Base-by-base conservation (phyloP, 306 rosid species). In the Myrica gale region DNA sequence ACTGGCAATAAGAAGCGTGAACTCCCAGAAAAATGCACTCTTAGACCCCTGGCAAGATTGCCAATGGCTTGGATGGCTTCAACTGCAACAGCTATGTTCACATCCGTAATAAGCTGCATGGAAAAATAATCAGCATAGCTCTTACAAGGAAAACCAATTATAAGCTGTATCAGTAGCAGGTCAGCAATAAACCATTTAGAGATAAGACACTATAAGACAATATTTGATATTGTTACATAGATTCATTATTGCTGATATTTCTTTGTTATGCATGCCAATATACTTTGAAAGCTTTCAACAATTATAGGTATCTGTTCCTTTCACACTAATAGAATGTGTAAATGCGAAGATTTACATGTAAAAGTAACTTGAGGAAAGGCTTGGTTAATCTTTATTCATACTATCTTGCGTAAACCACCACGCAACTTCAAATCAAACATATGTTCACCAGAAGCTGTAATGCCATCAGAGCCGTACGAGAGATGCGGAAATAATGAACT, bases 31-130 rank as follows among this genome's bases (percentile, higher is more conserved):
- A 96, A 96, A 77, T 96, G 81, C 48, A 92, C 88, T 76, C 99
- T 87, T 75, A 96, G 83, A 58, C 99, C 99, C 74, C 89, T 84
- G 71, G 98, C 95, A 84, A 96, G 98, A 80, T 92, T 96, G 80
- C 99, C 97, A 80, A 96, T 76, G 78, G 99, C 99, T 91, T 92
- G 99, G 79, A 96, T 74, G 60, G 99, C 97, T 85, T 96, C 99
- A 86, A 96, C 98, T 68, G 99, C 98, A 81, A 96, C 99, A 71
- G 99, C 99, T 53, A 96, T 96, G 86, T 96, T 96, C 80, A 96
- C 99, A 79, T 96, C 99, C 32, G 99, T 90, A 81, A 96, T 86
- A 47, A 96, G 96, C 99, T 96, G 97, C 90, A 79, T 23, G 69
- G 44, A 80, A 74, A 84, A 78, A 71, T 45, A 20, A 72, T 42